A percentile compares a stretch with the other conserved stretches of the same genome.
phyloP scores from a whole-genome alignment of 1,284 basidiomycete genomes.

The Violaceomyces palustris region DNA sequence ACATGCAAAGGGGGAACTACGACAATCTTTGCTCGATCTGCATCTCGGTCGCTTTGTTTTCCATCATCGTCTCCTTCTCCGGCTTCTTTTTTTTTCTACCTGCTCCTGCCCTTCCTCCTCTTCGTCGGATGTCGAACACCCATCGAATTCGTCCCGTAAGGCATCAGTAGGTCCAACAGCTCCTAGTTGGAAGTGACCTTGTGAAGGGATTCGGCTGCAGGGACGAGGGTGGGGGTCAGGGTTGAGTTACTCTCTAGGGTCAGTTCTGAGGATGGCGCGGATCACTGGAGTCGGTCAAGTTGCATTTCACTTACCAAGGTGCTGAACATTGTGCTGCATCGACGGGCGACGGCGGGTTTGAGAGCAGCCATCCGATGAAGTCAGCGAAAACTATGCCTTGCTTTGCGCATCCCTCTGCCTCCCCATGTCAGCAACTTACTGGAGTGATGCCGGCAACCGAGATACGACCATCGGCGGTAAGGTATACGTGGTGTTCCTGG shows the following conservation, averaged over 20 bases:
- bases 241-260: neutral
- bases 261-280: neutral
- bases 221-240: neutral
- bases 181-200: no score
- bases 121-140: no score
- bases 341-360: neutral
- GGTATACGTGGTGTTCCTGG: slow-evolving; percentile 53
- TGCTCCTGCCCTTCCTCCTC: no score
- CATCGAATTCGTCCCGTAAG: no score
- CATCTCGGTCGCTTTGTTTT: no score
- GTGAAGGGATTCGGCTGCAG: slow-evolving; percentile 43
- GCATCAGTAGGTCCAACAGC: no score
- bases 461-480: slow-evolving; percentile 53
- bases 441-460: slow-evolving; percentile 52
- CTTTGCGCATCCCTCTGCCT: neutral
- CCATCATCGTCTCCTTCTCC: no score
- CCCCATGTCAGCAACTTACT: slow-evolving; percentile 2
- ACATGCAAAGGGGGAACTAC: no score
- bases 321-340: slow-evolving; percentile 43
- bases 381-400: neutral
- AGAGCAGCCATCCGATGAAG: neutral
- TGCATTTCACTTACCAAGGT: slow-evolving; percentile 20
- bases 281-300: neutral
- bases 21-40: no score
- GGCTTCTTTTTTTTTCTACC: no score